Evolutionary conservation across 1,139 yeast species (phyloP).

Genomic region (Suhomyces guaymorum): DNA sequence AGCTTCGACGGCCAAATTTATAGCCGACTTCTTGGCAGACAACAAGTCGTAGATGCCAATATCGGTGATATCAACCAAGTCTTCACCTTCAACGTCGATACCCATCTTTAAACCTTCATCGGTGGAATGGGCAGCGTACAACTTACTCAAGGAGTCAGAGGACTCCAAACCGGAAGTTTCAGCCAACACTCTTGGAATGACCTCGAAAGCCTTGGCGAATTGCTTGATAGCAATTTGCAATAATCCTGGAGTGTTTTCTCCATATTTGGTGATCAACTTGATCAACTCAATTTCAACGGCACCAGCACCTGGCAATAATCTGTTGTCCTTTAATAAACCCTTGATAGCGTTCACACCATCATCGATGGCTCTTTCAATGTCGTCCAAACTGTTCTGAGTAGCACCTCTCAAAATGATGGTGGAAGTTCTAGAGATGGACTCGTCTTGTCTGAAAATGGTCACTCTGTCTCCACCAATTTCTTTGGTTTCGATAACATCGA

Average conservation of each 20-base stretch:
- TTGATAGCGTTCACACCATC: constrained; percentile 94
- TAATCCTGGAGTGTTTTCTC: constrained; percentile 92
- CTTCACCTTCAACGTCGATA: constrained; percentile 27
- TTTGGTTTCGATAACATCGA: constrained; percentile 84
- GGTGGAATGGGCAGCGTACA: constrained; percentile 79
- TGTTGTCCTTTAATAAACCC: constrained; percentile 77
- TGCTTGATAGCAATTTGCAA: constrained; percentile 91
- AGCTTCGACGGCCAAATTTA: constrained; percentile 93
- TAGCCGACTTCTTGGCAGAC: constrained; percentile 81
- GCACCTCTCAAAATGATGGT: constrained; percentile 96
- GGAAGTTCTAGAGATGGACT: constrained; percentile 72
- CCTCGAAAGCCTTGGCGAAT: constrained; percentile 93
- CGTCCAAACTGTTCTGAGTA: constrained; percentile 91
- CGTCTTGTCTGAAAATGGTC: constrained; percentile 85
- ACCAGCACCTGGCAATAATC: constrained; percentile 94
- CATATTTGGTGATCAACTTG: constrained; percentile 73
- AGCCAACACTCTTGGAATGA: constrained; percentile 86
- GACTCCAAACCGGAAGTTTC: constrained; percentile 95
- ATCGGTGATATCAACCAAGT: constrained; percentile 59
- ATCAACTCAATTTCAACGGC: constrained; percentile 92
- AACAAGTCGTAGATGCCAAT: constrained; percentile 78
- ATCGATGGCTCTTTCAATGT: constrained; percentile 94
- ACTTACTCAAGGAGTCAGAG: constrained; percentile 79
- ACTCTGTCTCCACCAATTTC: constrained; percentile 99
- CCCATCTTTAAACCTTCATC: constrained; percentile 55